These are phyloP conservation scores for Tylopilus cervinicoccineus DNA, from an alignment of 768 basidiomycete genomes.

Conservation along the genomic window DNA sequence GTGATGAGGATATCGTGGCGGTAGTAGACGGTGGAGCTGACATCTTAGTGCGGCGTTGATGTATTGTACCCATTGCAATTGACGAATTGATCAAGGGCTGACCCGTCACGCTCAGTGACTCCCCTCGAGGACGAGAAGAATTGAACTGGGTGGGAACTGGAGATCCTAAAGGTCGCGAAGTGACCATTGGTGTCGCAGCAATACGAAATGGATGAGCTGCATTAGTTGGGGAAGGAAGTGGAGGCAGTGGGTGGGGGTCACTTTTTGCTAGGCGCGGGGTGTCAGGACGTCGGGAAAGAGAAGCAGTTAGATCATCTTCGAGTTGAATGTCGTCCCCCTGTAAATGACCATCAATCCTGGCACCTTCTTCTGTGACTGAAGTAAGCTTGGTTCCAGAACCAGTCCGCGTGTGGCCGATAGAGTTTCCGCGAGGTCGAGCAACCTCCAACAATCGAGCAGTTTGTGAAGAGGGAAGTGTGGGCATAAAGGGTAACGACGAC, in stretches of 20 bases:
- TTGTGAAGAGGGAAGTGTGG: slow-evolving; percentile 31
- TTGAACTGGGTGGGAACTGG: slow-evolving; percentile 37
- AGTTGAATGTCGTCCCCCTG: slow-evolving; percentile 24
- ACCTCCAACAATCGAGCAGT: slow-evolving; percentile 34
- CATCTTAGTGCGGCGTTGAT: slow-evolving; percentile 60
- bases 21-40: slow-evolving; percentile 52
- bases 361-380: slow-evolving; percentile 59
- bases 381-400: slow-evolving; percentile 56
- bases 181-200: slow-evolving; percentile 12
- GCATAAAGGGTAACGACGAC: slow-evolving; percentile 21
- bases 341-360: slow-evolving; percentile 34
- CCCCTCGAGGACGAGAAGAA: slow-evolving; percentile 52
- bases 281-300: slow-evolving; percentile 35
- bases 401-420: slow-evolving; percentile 50
- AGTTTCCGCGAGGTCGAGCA: slow-evolving; percentile 43
- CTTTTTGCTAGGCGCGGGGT: slow-evolving; percentile 41
- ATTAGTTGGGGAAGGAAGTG: slow-evolving; percentile 50
- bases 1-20: slow-evolving; percentile 25
- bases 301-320: slow-evolving; percentile 30
- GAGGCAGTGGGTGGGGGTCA: slow-evolving; percentile 66
- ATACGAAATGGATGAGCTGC: slow-evolving; percentile 28
- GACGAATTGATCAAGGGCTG: slow-evolving; percentile 55
- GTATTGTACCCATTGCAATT: slow-evolving; percentile 61
- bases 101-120: slow-evolving; percentile 39
- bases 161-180: slow-evolving; percentile 46